A percentile compares a stretch with the other conserved stretches of the same genome.
Conservation (phyloP, 2,329 filamentous ascomycete genomes). For the Moelleriella libera region DNA sequence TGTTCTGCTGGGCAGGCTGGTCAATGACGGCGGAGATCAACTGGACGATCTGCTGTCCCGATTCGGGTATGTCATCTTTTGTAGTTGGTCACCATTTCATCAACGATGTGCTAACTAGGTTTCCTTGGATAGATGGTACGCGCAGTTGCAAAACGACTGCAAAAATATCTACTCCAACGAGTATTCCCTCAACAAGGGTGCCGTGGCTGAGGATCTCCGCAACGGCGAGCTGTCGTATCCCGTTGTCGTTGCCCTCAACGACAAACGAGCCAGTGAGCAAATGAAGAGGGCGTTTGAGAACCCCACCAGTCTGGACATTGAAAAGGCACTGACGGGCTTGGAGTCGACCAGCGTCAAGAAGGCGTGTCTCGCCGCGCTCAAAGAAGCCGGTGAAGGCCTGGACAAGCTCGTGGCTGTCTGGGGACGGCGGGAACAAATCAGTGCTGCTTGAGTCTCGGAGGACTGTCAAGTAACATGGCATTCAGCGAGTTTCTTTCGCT, state of each 20-base stretch:
- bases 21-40: constrained; percentile 4
- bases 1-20: constrained; percentile 5
- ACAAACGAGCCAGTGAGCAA: background rate
- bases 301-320: constrained; percentile 1
- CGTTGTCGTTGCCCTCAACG: constrained; percentile 6
- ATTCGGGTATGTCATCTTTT: constrained; percentile 3
- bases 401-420: constrained; percentile 5
- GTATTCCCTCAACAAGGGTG: constrained; percentile 6
- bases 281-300: constrained; percentile 3
- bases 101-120: background rate
- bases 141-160: constrained; percentile 7
- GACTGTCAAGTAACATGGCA: no score
- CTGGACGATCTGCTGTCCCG: constrained; percentile 5
- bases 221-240: constrained; percentile 7
- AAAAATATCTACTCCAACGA: constrained; percentile 7
- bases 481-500: background rate
- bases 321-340: constrained; percentile 3
- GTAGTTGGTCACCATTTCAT: no score
- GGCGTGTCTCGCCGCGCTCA: constrained; percentile 4
- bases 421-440: constrained; percentile 6
- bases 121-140: constrained; percentile 4
- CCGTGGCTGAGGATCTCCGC: constrained; percentile 6
- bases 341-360: constrained; percentile 4
- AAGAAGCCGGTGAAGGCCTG: constrained; percentile 4
- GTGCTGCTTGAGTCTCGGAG: background rate